Percentiles rank a stretch among this genome's conserved stretches.
These are phyloP conservation scores for Suillus plorans DNA, from an alignment of 768 basidiomycete genomes.

Conservation along the genomic window DNA sequence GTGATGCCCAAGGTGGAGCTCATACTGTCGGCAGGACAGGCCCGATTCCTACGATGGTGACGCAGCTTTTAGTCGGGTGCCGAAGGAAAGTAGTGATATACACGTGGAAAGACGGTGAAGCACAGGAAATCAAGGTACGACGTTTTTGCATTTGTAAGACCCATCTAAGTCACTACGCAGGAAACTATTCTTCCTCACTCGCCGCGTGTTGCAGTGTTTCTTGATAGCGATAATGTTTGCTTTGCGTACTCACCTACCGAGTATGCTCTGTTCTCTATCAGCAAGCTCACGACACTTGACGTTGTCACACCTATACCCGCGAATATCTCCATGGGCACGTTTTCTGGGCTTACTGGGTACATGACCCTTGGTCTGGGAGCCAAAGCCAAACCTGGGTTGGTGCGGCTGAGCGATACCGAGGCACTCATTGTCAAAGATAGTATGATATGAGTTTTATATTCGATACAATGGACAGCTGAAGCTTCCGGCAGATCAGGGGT, in stretches of 20 bases:
- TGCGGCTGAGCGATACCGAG: constrained; percentile 58
- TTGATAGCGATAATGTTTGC: constrained; percentile 58
- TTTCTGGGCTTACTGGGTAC: constrained; percentile 79
- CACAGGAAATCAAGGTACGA: constrained; percentile 67
- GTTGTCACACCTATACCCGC: constrained; percentile 45
- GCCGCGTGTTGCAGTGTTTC: constrained; percentile 79
- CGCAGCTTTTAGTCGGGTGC: constrained; percentile 82
- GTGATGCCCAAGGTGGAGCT: constrained; percentile 20
- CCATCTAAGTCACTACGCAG: constrained; percentile 36
- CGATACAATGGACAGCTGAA: background rate
- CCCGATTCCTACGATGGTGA: constrained; percentile 66
- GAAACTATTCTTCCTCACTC: constrained; percentile 87
- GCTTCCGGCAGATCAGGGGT: constrained; percentile 55
- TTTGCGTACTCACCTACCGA: constrained; percentile 77
- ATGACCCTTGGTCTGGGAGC: constrained; percentile 81
- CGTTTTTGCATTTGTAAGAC: background rate
- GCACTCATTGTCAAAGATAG: constrained; percentile 77
- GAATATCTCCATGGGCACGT: constrained; percentile 61
- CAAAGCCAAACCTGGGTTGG: constrained; percentile 66
- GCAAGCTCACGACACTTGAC: constrained; percentile 56
- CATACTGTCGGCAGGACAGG: constrained; percentile 27
- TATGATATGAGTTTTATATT: constrained; percentile 37
- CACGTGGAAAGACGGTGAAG: constrained; percentile 83
- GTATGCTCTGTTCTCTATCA: constrained; percentile 67
- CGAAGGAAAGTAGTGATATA: constrained; percentile 82